These are phyloP conservation scores for Diplotaxis tenuifolia DNA, from an alignment of 345 rosid species.

Conservation along the genomic window DNA sequence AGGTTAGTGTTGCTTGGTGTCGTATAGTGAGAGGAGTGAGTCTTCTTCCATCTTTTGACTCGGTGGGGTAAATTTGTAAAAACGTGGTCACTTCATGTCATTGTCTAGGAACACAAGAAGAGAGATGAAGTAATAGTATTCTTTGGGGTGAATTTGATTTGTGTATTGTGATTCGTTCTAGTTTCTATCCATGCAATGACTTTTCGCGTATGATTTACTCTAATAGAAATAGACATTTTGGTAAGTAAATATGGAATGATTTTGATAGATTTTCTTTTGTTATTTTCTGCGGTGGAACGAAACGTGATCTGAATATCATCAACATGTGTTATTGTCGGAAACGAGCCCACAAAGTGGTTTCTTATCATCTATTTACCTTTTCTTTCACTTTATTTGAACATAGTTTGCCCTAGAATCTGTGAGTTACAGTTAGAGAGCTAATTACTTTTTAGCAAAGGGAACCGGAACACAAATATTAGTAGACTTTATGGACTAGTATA, in stretches of 20 bases:
- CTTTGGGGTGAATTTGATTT: constrained; percentile 2
- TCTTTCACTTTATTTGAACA: constrained; percentile 18
- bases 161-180: constrained; percentile 1
- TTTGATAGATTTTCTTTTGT: constrained; percentile 31
- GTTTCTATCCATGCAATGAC: constrained; percentile 33
- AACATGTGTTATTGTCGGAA: constrained; percentile 39
- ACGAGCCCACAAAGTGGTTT: constrained; percentile 40
- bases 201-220: constrained; percentile 19
- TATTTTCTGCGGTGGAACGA: constrained; percentile 14
- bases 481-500: constrained; percentile 7
- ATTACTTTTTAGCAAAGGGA: background rate
- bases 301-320: constrained; percentile 31
- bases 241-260: constrained; percentile 15
- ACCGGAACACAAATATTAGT: background rate
- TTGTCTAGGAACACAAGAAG: constrained; percentile 8
- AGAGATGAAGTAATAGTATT: background rate
- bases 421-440: background rate
- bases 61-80: constrained; percentile 1
- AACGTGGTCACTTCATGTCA: constrained; percentile 16
- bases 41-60: no score
- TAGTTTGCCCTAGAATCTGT: background rate
- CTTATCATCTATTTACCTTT: constrained; percentile 23
- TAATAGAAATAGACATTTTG: constrained; percentile 3
- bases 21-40: constrained; percentile 27
- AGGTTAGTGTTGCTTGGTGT: constrained; percentile 34